phyloP scores from a whole-genome alignment of 1,139 yeast species.

The Saccharomyces pastorianus region DNA sequence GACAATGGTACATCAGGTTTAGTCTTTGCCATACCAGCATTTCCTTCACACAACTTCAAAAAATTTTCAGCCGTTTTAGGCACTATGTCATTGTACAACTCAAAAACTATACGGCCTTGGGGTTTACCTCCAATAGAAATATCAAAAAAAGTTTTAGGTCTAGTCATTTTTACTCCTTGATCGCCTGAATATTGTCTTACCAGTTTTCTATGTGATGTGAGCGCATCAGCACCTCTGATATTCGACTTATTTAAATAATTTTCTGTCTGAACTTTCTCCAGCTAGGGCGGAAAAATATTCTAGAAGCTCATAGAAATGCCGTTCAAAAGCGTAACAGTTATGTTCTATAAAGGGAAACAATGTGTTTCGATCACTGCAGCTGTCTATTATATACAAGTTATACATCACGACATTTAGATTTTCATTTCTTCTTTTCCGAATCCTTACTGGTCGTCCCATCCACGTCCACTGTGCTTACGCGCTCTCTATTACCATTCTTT shows the following conservation, averaged over 20 bases:
- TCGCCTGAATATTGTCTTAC: background rate
- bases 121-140: slow-evolving; percentile 57
- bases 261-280: background rate
- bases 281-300: background rate
- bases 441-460: background rate
- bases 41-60: slow-evolving; percentile 85
- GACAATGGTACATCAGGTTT: slow-evolving; percentile 54
- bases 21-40: slow-evolving; percentile 55
- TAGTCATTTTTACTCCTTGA: slow-evolving; percentile 14
- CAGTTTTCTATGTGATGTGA: background rate
- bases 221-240: background rate
- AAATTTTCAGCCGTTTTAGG: slow-evolving; percentile 94
- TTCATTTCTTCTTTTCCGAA: background rate
- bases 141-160: slow-evolving; percentile 66
- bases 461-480: slow-evolving; percentile 27
- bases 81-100: slow-evolving; percentile 68
- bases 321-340: background rate
- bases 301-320: background rate
- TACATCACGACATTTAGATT: background rate
- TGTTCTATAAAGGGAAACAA: background rate
- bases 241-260: background rate
- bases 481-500: slow-evolving; percentile 24
- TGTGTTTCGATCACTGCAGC: background rate
- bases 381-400: background rate
- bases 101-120: slow-evolving; percentile 69